Evolutionary conservation across 1,284 basidiomycete genomes (phyloP), one percentile per base, ranked within the genome.

Genomic region (Hymenochaete sp.): DNA sequence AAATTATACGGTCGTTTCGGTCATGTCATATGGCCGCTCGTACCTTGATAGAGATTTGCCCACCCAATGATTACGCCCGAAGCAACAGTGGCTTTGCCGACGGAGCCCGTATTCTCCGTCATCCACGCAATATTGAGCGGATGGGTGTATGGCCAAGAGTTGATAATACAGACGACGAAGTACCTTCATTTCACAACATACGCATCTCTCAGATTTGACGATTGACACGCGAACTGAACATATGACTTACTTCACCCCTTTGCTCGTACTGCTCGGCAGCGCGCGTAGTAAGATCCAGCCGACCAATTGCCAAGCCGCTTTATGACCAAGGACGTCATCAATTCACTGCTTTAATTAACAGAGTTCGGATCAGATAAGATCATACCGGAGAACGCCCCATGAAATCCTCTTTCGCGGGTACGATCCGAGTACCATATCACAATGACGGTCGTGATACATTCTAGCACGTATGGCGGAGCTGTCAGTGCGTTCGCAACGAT

Each of bases 121-220:
- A 66, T 64, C 64, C 64, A 66, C 1, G 63, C 64, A 35, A 66
- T 62, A 38, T 65, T 66, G 21, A 66, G 52, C 3, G 64, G 64
- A 47, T 66, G 64, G 2, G 61, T 64, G 24, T 57, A 61, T 3
- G 64, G 64, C 63, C 63, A 66, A 4, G 61, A 62, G 7, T 63
- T 61, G 1, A 65, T 58, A 33, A 65, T 48, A 5, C 64, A 52
- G 3, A 61, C 64, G 3, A 62, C 63, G 26, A 64, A 53, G 40
- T 65, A 60, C 44, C 58, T 60, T n/a, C n/a, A n/a, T n/a, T n/a
- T n/a, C n/a, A n/a, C n/a, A 28, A 40, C 8, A 29, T 7, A 29
- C n/a, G 3, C 4, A 22, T 32, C 25, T 28, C 25, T 22, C 14
- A 36, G 6, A n/a, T 9, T 29, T 42, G 19, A 24, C n/a, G n/a